Evolutionary conservation across 1,284 basidiomycete genomes (phyloP).

Genomic region (Malassezia furfur): DNA sequence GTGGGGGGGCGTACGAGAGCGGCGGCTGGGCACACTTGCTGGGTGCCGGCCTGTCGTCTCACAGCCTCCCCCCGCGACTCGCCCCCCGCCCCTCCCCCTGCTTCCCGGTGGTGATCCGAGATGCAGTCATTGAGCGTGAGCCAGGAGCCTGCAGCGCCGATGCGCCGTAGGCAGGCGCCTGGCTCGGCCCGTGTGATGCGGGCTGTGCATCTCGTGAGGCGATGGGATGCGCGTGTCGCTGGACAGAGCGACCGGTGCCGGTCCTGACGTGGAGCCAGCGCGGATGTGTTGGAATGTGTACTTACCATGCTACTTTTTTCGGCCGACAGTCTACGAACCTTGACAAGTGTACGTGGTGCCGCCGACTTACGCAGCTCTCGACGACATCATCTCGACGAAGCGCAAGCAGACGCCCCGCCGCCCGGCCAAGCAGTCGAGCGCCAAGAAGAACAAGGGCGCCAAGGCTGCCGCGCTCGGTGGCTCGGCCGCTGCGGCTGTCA

Average conservation of each 20-base stretch:
- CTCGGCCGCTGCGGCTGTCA: slow-evolving; percentile 32
- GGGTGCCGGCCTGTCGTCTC: too few species aligned
- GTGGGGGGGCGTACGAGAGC: too few species aligned
- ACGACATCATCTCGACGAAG: slow-evolving; percentile 41
- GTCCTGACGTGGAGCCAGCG: slow-evolving; percentile 2
- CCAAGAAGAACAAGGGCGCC: slow-evolving; percentile 25
- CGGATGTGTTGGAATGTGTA: slow-evolving; percentile 4
- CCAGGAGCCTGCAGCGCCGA: too few species aligned
- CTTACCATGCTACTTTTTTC: slow-evolving; percentile 7
- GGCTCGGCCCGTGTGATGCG: too few species aligned
- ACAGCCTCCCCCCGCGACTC: too few species aligned
- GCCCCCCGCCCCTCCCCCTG: too few species aligned
- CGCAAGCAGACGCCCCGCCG: slow-evolving; percentile 31
- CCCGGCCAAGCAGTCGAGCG: slow-evolving; percentile 19
- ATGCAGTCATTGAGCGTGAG: neutral
- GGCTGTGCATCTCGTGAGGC: too few species aligned
- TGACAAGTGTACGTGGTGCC: slow-evolving; percentile 31
- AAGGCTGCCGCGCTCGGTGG: slow-evolving; percentile 40
- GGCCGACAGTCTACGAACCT: slow-evolving; percentile 31
- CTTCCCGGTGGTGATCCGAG: neutral
- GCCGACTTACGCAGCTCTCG: slow-evolving; percentile 27
- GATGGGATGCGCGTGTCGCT: too few species aligned
- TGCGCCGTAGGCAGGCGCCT: too few species aligned
- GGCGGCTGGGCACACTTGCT: too few species aligned
- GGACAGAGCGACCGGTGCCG: neutral